These are phyloP conservation scores for Pogostemon cablin DNA, from an alignment of 257 asterid genomes.

Conservation along the genomic window DNA sequence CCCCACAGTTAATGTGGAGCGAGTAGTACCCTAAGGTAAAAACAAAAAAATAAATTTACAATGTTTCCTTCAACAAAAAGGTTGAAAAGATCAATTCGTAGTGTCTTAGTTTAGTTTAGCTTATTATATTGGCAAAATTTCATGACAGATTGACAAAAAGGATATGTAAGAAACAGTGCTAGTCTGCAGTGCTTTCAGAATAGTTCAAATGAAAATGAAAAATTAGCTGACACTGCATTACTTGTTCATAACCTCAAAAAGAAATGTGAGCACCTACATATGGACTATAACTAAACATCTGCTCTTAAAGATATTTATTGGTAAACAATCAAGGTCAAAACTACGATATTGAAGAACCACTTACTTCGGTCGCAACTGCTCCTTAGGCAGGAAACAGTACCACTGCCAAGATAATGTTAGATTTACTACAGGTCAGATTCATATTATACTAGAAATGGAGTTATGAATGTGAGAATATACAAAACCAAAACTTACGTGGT, in stretches of 20 bases:
- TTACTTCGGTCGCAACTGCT: slow-evolving; percentile 50
- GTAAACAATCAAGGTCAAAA: slow-evolving; percentile 4
- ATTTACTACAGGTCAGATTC: slow-evolving; percentile 24
- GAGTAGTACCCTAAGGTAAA: slow-evolving; percentile 40
- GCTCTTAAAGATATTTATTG: background rate
- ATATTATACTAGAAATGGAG: slow-evolving; percentile 7
- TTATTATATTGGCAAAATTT: too few relatives aligned
- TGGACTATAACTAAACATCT: slow-evolving; percentile 2
- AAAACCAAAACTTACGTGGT: slow-evolving; percentile 47
- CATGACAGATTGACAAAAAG: background rate
- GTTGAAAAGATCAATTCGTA: background rate
- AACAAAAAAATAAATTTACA: slow-evolving; percentile 11
- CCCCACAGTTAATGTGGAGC: slow-evolving; percentile 73
- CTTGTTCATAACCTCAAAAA: background rate
- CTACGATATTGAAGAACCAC: slow-evolving; percentile 26
- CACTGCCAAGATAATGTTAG: slow-evolving; percentile 43
- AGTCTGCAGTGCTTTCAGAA: background rate
- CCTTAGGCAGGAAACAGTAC: slow-evolving; percentile 57
- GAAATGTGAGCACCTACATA: background rate
- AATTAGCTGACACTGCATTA: background rate
- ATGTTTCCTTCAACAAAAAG: background rate
- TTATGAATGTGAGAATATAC: background rate
- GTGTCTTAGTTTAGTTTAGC: background rate
- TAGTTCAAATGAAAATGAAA: too few relatives aligned
- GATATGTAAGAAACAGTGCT: background rate